Percentiles rank a stretch among this genome's conserved stretches.
phyloP scores from a whole-genome alignment of 495 filamentous ascomycete genomes.

The Penicillium manginii region DNA sequence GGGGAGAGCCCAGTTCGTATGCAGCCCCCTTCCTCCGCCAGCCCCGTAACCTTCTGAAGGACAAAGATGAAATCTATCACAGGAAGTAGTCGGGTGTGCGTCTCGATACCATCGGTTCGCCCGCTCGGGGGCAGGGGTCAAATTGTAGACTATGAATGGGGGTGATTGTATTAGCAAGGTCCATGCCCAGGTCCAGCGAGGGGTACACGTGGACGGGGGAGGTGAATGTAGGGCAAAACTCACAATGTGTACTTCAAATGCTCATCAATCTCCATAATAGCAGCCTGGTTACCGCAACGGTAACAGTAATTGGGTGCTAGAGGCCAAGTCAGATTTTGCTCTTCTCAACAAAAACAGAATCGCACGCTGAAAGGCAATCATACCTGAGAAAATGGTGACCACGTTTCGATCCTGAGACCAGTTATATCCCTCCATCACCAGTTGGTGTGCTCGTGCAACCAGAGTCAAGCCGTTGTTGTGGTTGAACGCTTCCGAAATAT shows the following conservation, averaged over 20 bases:
- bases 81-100: conserved; percentile 98
- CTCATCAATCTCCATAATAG: conserved; percentile 99
- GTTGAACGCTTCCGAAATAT: conserved; percentile 99
- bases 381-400: conserved; percentile 98
- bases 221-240: conserved; percentile 40
- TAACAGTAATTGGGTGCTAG: conserved; percentile 96
- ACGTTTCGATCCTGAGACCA: conserved; percentile 97
- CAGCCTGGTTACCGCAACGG: conserved; percentile 97
- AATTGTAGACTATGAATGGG: conserved; percentile 84
- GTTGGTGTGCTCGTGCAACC: conserved; percentile 90
- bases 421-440: conserved; percentile 99
- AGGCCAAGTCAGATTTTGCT: conserved; percentile 14
- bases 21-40: conserved; percentile 33
- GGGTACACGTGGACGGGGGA: neutral
- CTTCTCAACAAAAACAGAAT: neutral
- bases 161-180: conserved; percentile 18
- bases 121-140: conserved; percentile 95
- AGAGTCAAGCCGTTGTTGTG: conserved; percentile 98
- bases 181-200: neutral
- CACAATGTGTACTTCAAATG: conserved; percentile 99
- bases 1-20: conserved; percentile 38
- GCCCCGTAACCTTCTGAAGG: conserved; percentile 36
- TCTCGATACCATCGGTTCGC: conserved; percentile 98
- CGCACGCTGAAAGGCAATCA: conserved; percentile 21
- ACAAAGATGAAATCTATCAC: conserved; percentile 57